Conservation (phyloP, 495 filamentous ascomycete genomes). For the Talaromyces ruber region DNA sequence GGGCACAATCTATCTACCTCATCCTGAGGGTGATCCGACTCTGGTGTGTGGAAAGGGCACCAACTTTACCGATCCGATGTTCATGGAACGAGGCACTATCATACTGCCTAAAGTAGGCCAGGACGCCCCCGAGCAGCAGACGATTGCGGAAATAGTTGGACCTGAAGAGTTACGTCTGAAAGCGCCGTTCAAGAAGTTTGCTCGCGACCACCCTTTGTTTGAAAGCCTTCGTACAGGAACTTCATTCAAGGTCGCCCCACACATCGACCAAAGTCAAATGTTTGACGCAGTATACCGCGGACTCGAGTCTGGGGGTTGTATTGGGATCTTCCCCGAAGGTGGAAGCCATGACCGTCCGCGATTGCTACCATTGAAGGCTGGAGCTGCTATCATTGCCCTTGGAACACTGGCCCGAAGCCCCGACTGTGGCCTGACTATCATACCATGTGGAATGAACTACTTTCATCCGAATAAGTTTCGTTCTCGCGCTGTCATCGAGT, state of each 20-base stretch:
- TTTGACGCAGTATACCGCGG: slow-evolving; percentile 75
- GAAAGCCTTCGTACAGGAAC: slow-evolving; percentile 64
- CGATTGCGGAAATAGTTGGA: slow-evolving; percentile 60
- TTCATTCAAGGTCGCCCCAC: slow-evolving; percentile 67
- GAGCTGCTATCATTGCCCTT: slow-evolving; percentile 84
- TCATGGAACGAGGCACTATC: slow-evolving; percentile 60
- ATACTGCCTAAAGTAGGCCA: slow-evolving; percentile 66
- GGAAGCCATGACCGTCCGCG: slow-evolving; percentile 84
- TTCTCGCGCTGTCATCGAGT: slow-evolving; percentile 79
- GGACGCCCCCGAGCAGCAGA: slow-evolving; percentile 59
- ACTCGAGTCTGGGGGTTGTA: slow-evolving; percentile 63
- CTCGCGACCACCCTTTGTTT: slow-evolving; percentile 39
- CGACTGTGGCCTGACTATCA: slow-evolving; percentile 69
- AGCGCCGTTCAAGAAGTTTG: slow-evolving; percentile 54
- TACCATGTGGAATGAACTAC: slow-evolving; percentile 89
- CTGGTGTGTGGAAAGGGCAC: slow-evolving; percentile 66
- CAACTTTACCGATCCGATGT: slow-evolving; percentile 55
- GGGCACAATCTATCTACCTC: slow-evolving; percentile 71
- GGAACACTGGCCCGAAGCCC: slow-evolving; percentile 69
- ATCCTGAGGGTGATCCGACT: slow-evolving; percentile 63
- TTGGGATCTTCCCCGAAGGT: slow-evolving; percentile 85
- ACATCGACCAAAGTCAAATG: slow-evolving; percentile 78
- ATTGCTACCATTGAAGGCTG: slow-evolving; percentile 76
- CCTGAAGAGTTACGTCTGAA: slow-evolving; percentile 67
- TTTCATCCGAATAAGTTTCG: slow-evolving; percentile 90